These are phyloP conservation scores for Boletus barrowsii DNA, from an alignment of 768 basidiomycete species.

Conservation along the genomic window DNA sequence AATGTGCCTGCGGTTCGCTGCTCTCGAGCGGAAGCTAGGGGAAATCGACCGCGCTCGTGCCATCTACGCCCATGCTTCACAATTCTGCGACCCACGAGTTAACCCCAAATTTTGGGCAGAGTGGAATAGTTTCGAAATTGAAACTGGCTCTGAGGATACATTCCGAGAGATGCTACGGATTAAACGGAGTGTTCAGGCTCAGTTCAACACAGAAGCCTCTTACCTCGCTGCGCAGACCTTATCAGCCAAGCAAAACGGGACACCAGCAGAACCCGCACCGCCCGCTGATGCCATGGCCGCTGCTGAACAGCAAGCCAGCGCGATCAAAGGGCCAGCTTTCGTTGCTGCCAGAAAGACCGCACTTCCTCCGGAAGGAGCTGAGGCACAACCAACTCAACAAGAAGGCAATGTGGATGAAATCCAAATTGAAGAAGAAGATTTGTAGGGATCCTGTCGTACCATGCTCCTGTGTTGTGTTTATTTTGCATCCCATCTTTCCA, in stretches of 20 bases:
- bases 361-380: conserved; percentile 39
- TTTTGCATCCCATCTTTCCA: conserved; percentile 62
- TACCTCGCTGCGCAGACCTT: conserved; percentile 90
- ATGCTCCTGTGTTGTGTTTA: conserved; percentile 21
- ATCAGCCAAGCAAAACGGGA: conserved; percentile 58
- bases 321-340: conserved; percentile 63
- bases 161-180: conserved; percentile 95
- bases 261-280: conserved; percentile 41
- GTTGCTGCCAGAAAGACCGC: conserved; percentile 68
- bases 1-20: conserved; percentile 96
- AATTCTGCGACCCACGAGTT: conserved; percentile 96
- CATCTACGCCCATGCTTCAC: conserved; percentile 95
- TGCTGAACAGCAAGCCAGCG: conserved; percentile 64
- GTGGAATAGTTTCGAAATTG: conserved; percentile 98
- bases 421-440: conserved; percentile 80
- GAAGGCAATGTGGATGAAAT: conserved; percentile 76
- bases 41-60: conserved; percentile 98
- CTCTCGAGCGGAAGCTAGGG: conserved; percentile 94
- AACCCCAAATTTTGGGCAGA: conserved; percentile 93
- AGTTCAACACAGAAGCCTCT: conserved; percentile 96
- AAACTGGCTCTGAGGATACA: conserved; percentile 97
- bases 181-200: conserved; percentile 96
- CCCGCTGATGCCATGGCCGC: conserved; percentile 84
- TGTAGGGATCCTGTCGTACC: conserved; percentile 33
- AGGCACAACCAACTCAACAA: conserved; percentile 25